phyloP scores from a whole-genome alignment of 176 grass and related monocot species.

The Carex cristatella region DNA sequence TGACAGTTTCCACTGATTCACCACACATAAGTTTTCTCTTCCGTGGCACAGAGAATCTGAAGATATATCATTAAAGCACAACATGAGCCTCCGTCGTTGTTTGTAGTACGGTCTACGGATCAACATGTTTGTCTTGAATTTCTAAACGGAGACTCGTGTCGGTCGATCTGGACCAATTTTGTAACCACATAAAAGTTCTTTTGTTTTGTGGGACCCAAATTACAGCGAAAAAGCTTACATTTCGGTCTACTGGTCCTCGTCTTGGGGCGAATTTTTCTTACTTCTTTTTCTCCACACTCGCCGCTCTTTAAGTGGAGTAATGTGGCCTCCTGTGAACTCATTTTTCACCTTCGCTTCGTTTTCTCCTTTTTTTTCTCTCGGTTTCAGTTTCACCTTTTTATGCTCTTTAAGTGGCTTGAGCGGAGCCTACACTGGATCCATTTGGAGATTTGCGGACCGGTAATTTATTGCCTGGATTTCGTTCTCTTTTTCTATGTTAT shows the following conservation, averaged over 20 bases:
- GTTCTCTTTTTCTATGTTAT: neutral
- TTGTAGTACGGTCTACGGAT: neutral
- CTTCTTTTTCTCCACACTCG: neutral
- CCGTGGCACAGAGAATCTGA: neutral
- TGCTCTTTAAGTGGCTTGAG: neutral
- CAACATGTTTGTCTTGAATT: neutral
- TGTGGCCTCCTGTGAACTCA: neutral
- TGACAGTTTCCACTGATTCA: neutral
- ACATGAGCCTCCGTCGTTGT: neutral
- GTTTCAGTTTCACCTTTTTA: neutral
- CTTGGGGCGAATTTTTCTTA: neutral
- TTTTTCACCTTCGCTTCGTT: neutral
- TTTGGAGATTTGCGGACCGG: neutral
- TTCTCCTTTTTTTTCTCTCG: neutral
- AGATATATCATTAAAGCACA: neutral
- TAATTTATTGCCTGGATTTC: neutral
- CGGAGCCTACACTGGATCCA: neutral
- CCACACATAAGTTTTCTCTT: neutral
- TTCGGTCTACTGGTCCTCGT: neutral
- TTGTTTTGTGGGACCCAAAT: neutral
- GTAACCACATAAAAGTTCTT: neutral
- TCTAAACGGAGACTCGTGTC: neutral
- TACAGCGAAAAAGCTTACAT: neutral
- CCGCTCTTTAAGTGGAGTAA: neutral
- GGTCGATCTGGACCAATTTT: neutral